phyloP scores from a whole-genome alignment of 495 filamentous ascomycete species.

The Letharia columbiana region DNA sequence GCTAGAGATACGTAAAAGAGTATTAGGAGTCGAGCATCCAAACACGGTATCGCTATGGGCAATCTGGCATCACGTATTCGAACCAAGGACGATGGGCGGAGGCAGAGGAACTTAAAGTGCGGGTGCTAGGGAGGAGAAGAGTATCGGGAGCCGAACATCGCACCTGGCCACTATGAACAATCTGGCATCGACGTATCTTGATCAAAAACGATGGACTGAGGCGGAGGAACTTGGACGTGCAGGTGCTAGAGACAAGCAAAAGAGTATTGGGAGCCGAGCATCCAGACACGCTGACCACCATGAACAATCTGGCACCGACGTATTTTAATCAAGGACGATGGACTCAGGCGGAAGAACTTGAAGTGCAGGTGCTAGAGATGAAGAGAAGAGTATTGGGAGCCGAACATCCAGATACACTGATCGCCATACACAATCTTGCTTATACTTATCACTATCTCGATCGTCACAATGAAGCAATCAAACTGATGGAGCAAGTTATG shows the following conservation, averaged over 20 bases:
- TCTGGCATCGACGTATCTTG: slow-evolving; percentile 21
- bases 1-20: slow-evolving; percentile 21
- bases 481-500: slow-evolving; percentile 15
- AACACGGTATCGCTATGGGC: slow-evolving; percentile 21
- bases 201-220: slow-evolving; percentile 17
- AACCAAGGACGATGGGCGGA: slow-evolving; percentile 11
- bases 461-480: slow-evolving; percentile 18
- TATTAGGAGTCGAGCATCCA: slow-evolving; percentile 27
- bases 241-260: not conserved
- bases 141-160: not conserved
- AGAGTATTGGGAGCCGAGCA: slow-evolving; percentile 3
- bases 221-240: slow-evolving; percentile 12
- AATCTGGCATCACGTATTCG: slow-evolving; percentile 3
- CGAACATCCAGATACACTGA: not conserved
- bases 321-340: slow-evolving; percentile 11
- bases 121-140: slow-evolving; percentile 27
- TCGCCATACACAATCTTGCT: slow-evolving; percentile 30
- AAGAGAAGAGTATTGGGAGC: slow-evolving; percentile 21
- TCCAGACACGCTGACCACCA: slow-evolving; percentile 11
- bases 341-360: not conserved
- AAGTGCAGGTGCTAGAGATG: slow-evolving; percentile 23
- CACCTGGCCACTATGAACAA: slow-evolving; percentile 28
- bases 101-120: not conserved
- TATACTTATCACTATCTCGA: not conserved
- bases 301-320: not conserved